phyloP scores from a whole-genome alignment of 768 basidiomycete species.

The Strobilomyces confusus region DNA sequence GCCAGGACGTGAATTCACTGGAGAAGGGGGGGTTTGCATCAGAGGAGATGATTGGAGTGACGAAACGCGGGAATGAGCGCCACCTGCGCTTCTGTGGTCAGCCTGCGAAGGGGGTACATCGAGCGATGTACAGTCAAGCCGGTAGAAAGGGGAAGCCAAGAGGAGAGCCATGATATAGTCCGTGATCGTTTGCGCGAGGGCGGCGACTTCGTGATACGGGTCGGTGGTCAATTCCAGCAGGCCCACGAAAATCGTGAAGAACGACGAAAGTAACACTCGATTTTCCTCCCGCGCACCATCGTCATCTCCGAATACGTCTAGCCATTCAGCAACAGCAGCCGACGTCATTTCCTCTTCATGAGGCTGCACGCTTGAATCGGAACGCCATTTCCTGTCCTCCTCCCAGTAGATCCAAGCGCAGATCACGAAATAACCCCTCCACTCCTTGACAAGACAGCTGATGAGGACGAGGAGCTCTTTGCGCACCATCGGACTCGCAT shows the following conservation, averaged over 20 bases:
- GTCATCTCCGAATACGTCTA: conserved; percentile 63
- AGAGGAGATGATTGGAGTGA: conserved; percentile 52
- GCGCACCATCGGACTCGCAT: conserved; percentile 94
- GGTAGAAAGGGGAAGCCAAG: conserved; percentile 82
- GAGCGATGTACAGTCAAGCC: conserved; percentile 66
- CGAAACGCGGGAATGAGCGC: conserved; percentile 38
- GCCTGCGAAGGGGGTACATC: conserved; percentile 41
- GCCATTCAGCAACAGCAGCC: conserved; percentile 74
- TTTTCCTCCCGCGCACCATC: conserved; percentile 71
- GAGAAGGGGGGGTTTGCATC: conserved; percentile 42
- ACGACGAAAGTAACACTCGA: conserved; percentile 80
- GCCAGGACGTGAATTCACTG: conserved; percentile 44
- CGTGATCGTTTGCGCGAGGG: conserved; percentile 83
- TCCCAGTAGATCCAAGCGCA: conserved; percentile 98
- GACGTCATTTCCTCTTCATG: conserved; percentile 71
- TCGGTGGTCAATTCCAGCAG: conserved; percentile 90
- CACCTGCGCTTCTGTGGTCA: conserved; percentile 33
- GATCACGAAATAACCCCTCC: conserved; percentile 92
- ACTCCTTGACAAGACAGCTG: conserved; percentile 91
- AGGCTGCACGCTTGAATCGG: conserved; percentile 28
- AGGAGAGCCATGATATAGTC: conserved; percentile 92
- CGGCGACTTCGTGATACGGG: conserved; percentile 89
- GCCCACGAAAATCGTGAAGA: conserved; percentile 88
- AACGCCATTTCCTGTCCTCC: conserved; percentile 71
- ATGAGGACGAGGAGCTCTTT: conserved; percentile 91